Evolutionary conservation across 345 rosid genomes (phyloP).

Genomic region (Odontarrhena argentea): DNA sequence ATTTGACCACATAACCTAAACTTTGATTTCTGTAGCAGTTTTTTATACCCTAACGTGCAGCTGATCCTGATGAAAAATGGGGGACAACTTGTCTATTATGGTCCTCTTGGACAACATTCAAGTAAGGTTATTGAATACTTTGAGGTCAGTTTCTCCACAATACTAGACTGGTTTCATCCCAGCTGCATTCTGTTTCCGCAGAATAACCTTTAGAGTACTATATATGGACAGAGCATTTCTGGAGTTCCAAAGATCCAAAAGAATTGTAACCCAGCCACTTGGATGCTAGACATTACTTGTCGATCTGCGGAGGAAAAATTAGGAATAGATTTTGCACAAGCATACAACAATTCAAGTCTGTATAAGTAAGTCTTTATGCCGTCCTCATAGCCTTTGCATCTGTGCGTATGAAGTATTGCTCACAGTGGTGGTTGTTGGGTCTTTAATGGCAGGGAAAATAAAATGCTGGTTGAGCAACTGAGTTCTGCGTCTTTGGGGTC

Average conservation of each 20-base stretch:
- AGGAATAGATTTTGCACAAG: slow-evolving; percentile 47
- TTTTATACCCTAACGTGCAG: slow-evolving; percentile 34
- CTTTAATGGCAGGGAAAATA: slow-evolving; percentile 39
- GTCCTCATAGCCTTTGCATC: not conserved
- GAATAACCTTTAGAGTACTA: slow-evolving; percentile 1
- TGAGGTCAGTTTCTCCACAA: slow-evolving; percentile 36
- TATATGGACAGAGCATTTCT: slow-evolving; percentile 40
- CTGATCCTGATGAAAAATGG: slow-evolving; percentile 50
- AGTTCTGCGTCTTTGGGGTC: slow-evolving; percentile 46
- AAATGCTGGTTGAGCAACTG: slow-evolving; percentile 40
- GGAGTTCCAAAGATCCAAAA: slow-evolving; percentile 56
- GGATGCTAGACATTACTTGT: slow-evolving; percentile 66
- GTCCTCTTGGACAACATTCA: slow-evolving; percentile 48
- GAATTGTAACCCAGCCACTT: slow-evolving; percentile 63
- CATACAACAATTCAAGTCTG: slow-evolving; percentile 47
- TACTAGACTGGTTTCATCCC: not conserved
- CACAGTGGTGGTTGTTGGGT: slow-evolving; percentile 1
- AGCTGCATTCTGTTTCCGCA: not conserved
- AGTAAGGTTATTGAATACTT: slow-evolving; percentile 47
- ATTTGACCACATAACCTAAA: not conserved
- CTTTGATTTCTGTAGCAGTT: not conserved
- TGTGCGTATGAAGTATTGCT: not conserved
- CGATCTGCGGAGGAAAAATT: slow-evolving; percentile 46
- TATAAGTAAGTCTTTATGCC: slow-evolving; percentile 41
- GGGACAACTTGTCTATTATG: slow-evolving; percentile 45